Conservation (phyloP, 2,329 filamentous ascomycete genomes). For the Cladosporium sp. region DNA sequence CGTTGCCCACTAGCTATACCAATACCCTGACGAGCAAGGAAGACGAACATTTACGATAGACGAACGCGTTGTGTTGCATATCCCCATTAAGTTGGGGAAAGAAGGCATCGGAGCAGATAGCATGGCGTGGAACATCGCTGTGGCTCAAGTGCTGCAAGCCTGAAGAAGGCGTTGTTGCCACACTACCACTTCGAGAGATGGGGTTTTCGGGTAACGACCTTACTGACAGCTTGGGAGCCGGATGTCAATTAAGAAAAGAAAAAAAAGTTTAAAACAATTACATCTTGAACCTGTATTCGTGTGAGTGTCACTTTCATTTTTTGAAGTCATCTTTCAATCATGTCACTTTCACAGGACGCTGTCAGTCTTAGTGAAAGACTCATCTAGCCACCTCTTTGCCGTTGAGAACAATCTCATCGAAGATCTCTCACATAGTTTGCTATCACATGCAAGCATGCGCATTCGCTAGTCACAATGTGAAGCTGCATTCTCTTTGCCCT, state of each 20-base stretch:
- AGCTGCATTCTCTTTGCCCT: neutral
- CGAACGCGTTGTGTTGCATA: conserved; percentile 6
- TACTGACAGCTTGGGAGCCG: neutral
- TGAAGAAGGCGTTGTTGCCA: neutral
- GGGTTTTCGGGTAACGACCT: neutral
- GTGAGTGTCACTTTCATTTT: neutral
- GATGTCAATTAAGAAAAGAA: neutral
- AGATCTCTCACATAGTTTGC: neutral
- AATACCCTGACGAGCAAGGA: conserved; percentile 16
- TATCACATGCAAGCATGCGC: neutral
- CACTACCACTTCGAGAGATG: conserved; percentile 4
- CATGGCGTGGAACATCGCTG: conserved; percentile 9
- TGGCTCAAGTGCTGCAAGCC: neutral
- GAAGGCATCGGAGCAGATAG: neutral
- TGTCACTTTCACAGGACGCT: too few species aligned
- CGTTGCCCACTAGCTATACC: conserved; percentile 29
- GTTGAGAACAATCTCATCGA: neutral
- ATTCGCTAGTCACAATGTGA: neutral
- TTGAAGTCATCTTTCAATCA: too few species aligned
- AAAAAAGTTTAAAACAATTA: neutral
- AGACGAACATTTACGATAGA: conserved; percentile 13
- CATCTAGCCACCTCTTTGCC: too few species aligned
- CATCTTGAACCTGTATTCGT: neutral
- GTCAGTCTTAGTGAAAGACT: too few species aligned
- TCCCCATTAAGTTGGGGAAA: neutral